These are phyloP conservation scores for Cladophialophora chaetospira DNA, from an alignment of 2,329 filamentous ascomycete species.

Conservation along the genomic window DNA sequence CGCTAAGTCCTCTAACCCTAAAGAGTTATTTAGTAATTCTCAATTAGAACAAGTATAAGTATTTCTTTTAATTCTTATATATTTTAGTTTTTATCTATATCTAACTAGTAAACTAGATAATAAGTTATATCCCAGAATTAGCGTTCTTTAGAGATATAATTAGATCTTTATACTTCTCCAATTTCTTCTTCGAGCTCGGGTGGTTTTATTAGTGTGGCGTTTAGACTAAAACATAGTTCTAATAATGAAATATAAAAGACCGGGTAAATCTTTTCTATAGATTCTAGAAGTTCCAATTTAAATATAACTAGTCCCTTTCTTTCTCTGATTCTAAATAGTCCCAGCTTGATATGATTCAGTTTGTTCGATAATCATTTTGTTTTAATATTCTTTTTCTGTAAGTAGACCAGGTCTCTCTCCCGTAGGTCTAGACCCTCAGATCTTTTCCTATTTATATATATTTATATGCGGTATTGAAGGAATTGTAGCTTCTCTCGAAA, in stretches of 20 bases:
- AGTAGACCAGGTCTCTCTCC: conserved; percentile 14
- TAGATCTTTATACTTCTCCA: not conserved
- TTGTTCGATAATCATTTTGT: conserved; percentile 20
- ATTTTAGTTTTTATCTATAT: conserved; percentile 8
- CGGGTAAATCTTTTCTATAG: conserved; percentile 14
- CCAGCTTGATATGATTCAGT: conserved; percentile 19
- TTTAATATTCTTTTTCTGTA: conserved; percentile 22
- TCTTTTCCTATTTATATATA: not conserved
- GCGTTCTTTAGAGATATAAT: no score
- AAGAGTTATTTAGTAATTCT: no score
- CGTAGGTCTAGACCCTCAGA: not conserved
- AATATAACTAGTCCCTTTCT: conserved; percentile 18
- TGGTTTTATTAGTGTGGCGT: not conserved
- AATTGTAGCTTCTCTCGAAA: not conserved
- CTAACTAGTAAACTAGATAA: conserved; percentile 23
- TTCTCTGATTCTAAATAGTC: conserved; percentile 16
- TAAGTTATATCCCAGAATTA: no score
- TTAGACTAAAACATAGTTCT: not conserved
- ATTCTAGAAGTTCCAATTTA: conserved; percentile 12
- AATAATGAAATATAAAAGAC: conserved; percentile 21
- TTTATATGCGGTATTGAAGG: not conserved
- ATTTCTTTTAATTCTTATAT: no score
- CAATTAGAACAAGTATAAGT: no score
- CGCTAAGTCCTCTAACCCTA: no score
- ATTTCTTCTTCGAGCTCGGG: not conserved